phyloP scores from a whole-genome alignment of 495 filamentous ascomycete species.

The Aspergillus ostianus region DNA sequence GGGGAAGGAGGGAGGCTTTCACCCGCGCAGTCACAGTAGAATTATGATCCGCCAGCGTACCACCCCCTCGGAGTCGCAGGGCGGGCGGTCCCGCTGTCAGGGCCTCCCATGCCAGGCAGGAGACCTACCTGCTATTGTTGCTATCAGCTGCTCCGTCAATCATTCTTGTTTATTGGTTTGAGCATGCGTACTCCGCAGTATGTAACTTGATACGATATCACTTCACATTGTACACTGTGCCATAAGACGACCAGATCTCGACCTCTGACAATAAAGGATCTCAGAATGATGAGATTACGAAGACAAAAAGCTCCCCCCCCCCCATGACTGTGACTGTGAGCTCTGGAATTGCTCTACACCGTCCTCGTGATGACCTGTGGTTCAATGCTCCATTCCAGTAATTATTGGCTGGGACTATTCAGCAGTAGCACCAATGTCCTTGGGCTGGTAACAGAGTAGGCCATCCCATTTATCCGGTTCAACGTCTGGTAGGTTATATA shows the following conservation, averaged over 20 bases:
- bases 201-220: not conserved
- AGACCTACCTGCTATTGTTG: too few relatives aligned
- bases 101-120: too few relatives aligned
- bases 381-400: not conserved
- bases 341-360: not conserved
- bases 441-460: not conserved
- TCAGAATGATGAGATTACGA: not conserved
- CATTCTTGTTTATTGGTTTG: not conserved
- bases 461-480: not conserved
- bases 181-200: not conserved
- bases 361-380: not conserved
- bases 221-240: not conserved
- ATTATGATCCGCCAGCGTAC: slow-evolving; percentile 17
- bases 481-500: not conserved
- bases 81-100: slow-evolving; percentile 22
- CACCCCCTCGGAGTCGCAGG: slow-evolving; percentile 15
- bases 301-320: not conserved
- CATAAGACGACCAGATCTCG: not conserved
- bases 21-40: slow-evolving; percentile 3
- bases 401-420: not conserved
- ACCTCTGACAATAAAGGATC: too few relatives aligned
- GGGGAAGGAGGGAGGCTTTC: too few relatives aligned
- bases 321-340: not conserved
- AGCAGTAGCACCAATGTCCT: not conserved
- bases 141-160: not conserved